phyloP scores from a whole-genome alignment of 805 yeast genomes.

The Nakazawaea pomicola region DNA sequence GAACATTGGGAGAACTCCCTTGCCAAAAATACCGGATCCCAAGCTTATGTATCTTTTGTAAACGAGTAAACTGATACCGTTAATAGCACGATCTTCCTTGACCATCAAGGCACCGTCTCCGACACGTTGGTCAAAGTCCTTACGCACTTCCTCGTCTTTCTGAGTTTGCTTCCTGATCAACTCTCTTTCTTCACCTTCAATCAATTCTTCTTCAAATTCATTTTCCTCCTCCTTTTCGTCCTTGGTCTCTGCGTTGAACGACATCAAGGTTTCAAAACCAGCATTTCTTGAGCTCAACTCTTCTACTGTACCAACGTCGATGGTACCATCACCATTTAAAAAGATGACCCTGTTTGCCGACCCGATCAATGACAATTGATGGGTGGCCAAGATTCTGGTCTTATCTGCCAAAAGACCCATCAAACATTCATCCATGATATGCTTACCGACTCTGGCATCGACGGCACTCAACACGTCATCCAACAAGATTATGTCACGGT shows the following conservation, averaged over 20 bases:
- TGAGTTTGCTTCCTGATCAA: slow-evolving; percentile 19
- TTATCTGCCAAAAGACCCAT: slow-evolving; percentile 48
- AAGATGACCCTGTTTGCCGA: slow-evolving; percentile 68
- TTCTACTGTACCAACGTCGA: slow-evolving; percentile 55
- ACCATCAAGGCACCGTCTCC: slow-evolving; percentile 33
- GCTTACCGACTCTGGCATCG: slow-evolving; percentile 63
- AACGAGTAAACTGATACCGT: slow-evolving; percentile 43
- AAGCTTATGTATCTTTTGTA: slow-evolving; percentile 45
- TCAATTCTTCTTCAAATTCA: slow-evolving; percentile 20
- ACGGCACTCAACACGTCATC: slow-evolving; percentile 72
- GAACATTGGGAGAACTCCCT: slow-evolving; percentile 24
- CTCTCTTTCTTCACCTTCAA: slow-evolving; percentile 18
- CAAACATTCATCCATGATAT: slow-evolving; percentile 55
- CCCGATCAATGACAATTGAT: slow-evolving; percentile 68
- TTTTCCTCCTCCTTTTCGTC: slow-evolving; percentile 24
- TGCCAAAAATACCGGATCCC: slow-evolving; percentile 48
- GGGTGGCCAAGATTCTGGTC: slow-evolving; percentile 80
- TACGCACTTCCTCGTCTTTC: slow-evolving; percentile 17
- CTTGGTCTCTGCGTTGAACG: slow-evolving; percentile 25
- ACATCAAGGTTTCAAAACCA: slow-evolving; percentile 34
- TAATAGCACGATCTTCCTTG: slow-evolving; percentile 57
- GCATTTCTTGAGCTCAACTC: slow-evolving; percentile 40
- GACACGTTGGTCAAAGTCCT: slow-evolving; percentile 13
- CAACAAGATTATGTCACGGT: slow-evolving; percentile 51
- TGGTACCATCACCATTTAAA: slow-evolving; percentile 57